These are phyloP conservation scores for Carex parvula DNA, from an alignment of 176 grass and related monocot species.

Conservation along the genomic window DNA sequence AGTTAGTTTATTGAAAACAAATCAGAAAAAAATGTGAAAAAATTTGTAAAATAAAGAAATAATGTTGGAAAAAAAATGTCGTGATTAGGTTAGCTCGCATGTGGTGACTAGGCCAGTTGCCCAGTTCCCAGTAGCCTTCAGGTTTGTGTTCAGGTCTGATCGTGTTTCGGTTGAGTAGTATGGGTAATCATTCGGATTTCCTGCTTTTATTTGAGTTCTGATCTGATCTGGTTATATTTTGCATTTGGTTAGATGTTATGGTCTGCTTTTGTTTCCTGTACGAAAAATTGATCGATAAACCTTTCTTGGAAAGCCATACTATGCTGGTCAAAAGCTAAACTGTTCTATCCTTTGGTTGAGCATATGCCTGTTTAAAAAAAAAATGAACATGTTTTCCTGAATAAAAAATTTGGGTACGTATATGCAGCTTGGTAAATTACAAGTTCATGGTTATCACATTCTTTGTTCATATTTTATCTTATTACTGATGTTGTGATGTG, in stretches of 20 bases:
- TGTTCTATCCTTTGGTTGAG: neutral
- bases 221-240: neutral
- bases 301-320: neutral
- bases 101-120: too few species aligned
- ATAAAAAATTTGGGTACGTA: neutral
- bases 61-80: too few species aligned
- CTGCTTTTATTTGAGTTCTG: neutral
- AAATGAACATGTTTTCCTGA: neutral
- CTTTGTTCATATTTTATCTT: neutral
- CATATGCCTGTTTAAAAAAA: neutral
- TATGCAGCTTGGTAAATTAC: neutral
- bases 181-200: neutral
- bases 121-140: neutral
- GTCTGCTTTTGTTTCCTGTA: neutral
- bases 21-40: too few species aligned
- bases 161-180: neutral
- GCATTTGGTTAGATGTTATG: neutral
- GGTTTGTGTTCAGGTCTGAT: neutral
- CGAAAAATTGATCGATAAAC: neutral
- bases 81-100: too few species aligned
- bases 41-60: too few species aligned
- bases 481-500: neutral
- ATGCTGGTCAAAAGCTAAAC: neutral
- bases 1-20: too few species aligned
- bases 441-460: neutral